These are phyloP conservation scores for Bocquillonia castaneifolia DNA, from an alignment of 441 rosid genomes.

Conservation along the genomic window DNA sequence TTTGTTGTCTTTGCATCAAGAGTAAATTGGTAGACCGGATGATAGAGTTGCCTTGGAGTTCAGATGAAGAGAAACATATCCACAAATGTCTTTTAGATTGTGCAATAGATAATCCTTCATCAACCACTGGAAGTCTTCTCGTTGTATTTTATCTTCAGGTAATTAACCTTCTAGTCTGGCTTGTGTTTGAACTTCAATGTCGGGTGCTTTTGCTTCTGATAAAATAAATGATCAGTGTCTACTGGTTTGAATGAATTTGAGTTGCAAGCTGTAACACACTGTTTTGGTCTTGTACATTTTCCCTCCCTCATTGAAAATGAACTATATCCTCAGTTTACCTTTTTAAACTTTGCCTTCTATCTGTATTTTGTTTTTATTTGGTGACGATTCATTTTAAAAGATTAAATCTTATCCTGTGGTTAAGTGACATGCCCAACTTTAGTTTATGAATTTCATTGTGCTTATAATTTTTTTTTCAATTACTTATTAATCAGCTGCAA, in stretches of 20 bases:
- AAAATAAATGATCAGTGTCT: neutral
- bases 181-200: neutral
- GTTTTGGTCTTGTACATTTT: neutral
- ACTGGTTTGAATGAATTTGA: neutral
- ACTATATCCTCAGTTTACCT: too few species aligned
- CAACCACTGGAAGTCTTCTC: slow-evolving; percentile 70
- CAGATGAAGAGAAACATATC: slow-evolving; percentile 70
- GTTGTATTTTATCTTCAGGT: slow-evolving; percentile 90
- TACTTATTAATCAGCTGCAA: neutral
- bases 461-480: neutral
- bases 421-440: neutral
- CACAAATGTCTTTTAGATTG: slow-evolving; percentile 74
- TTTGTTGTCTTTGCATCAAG: slow-evolving; percentile 80
- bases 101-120: slow-evolving; percentile 65
- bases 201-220: neutral
- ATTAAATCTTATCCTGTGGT: too few species aligned
- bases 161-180: slow-evolving; percentile 17
- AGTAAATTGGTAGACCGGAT: slow-evolving; percentile 77
- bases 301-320: too few species aligned
- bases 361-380: too few species aligned
- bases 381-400: too few species aligned
- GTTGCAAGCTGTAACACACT: too few species aligned
- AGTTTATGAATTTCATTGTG: neutral
- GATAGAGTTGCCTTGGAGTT: slow-evolving; percentile 90
- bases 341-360: neutral